These are phyloP conservation scores for Orbilia quercus DNA, from an alignment of 2,329 filamentous ascomycete species.

Conservation along the genomic window DNA sequence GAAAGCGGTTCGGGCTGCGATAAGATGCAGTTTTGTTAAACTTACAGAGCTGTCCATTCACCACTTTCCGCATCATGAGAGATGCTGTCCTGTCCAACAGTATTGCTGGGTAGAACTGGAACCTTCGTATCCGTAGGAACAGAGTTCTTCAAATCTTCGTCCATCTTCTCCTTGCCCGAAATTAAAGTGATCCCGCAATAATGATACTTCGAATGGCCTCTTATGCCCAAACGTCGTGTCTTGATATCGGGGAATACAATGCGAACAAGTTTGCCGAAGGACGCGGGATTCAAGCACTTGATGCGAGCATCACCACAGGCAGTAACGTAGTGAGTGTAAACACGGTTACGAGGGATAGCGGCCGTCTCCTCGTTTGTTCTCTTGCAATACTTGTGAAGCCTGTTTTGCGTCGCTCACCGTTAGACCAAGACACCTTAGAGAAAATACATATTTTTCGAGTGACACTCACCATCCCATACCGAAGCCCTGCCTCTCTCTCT, in stretches of 20 bases:
- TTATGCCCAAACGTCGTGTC: slow-evolving; percentile 88
- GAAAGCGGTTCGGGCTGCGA: slow-evolving; percentile 34
- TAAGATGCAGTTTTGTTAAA: slow-evolving; percentile 58
- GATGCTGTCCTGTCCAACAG: slow-evolving; percentile 59
- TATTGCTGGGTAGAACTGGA: slow-evolving; percentile 65
- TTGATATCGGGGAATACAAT: slow-evolving; percentile 96
- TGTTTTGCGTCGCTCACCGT: slow-evolving; percentile 27
- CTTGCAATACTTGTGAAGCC: slow-evolving; percentile 60
- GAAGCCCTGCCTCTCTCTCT: slow-evolving; percentile 85
- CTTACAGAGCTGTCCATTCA: slow-evolving; percentile 59
- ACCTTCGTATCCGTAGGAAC: slow-evolving; percentile 40
- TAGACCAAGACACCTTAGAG: slow-evolving; percentile 11
- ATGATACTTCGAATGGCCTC: slow-evolving; percentile 98
- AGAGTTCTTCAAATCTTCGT: slow-evolving; percentile 53
- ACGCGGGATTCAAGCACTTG: slow-evolving; percentile 93
- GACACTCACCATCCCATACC: slow-evolving; percentile 84
- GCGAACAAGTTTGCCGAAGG: slow-evolving; percentile 95
- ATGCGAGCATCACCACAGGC: slow-evolving; percentile 93
- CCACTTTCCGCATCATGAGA: slow-evolving; percentile 57
- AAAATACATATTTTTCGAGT: not conserved
- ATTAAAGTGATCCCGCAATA: slow-evolving; percentile 68
- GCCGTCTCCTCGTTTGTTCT: slow-evolving; percentile 59
- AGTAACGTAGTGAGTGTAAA: slow-evolving; percentile 95
- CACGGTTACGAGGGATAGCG: slow-evolving; percentile 85
- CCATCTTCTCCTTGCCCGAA: slow-evolving; percentile 64